Base-by-base conservation (phyloP, 352 stramenopile genomes). In the Phytopythium oedochilum region DNA sequence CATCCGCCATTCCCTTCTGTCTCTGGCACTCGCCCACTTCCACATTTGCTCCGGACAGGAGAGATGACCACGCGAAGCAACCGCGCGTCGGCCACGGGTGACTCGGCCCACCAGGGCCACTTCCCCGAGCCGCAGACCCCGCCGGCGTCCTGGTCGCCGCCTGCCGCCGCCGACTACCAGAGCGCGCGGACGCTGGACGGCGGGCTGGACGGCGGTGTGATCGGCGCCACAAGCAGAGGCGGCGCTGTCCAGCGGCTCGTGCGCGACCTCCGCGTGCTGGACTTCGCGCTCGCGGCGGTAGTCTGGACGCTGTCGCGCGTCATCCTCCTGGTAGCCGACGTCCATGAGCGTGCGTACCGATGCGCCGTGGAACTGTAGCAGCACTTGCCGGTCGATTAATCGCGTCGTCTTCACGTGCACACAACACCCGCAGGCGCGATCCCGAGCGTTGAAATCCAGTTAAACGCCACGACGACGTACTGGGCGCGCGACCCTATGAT, bases 401-500 rank as follows among this genome's bases (percentile, higher is more conserved):
- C 17, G 1, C 29, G 12, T 39, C 47, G 31, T 53, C 5, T 4
- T 31, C 31, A 20, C 17, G 20, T 11, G n/a, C n/a, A 2, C 5
- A 11, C 45, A 52, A 34, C 28, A 26, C 45, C 14, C 59, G 44
- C 50, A 88, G 78, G 78, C 26, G 60, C 68, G 18, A 86, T 89
- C 29, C 74, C 75, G 6, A 64, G 66, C 25, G 64, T 89, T 26
- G 68, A 82, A 36, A 71, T 89, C 46, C 64, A 60, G 22, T 49
- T 89, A 36, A 76, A 71, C 55, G 11, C 67, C 3, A 83, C 60
- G 12, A 61, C 64, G 15, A 77, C 70, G 5, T 59, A 85, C 20
- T 89, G 66, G 57, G 75, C 76, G 0, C 65, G 74, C 25, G 79
- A 89, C 50, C 74, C 79, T 22, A 74, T 63, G 26, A 68, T 89